Percentiles rank a stretch among this genome's conserved stretches.
Evolutionary conservation across 2,329 filamentous ascomycete genomes (phyloP).

Genomic region (Nigrospora osmanthi): DNA sequence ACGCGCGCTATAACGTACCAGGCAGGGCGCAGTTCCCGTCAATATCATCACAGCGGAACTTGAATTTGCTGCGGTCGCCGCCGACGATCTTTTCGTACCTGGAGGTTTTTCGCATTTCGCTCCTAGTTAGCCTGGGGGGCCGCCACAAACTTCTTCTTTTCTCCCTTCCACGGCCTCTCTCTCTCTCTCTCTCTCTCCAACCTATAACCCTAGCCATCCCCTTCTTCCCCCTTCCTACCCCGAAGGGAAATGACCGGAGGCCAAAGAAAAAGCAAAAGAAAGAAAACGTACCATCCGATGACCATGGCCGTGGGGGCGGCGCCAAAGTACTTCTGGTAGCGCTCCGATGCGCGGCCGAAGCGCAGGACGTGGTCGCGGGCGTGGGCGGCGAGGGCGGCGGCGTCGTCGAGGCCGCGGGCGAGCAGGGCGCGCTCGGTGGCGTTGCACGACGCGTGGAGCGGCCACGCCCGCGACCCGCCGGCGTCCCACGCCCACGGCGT

Average conservation of each 20-base stretch:
- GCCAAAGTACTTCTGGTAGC: conserved; percentile 62
- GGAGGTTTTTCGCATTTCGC: not conserved
- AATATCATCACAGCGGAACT: conserved; percentile 63
- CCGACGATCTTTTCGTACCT: conserved; percentile 45
- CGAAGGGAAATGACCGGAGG: too few relatives aligned
- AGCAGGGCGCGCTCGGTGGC: conserved; percentile 50
- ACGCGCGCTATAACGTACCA: conserved; percentile 17
- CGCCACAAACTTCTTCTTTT: too few relatives aligned
- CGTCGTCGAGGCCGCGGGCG: conserved; percentile 47
- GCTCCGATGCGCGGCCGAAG: conserved; percentile 47
- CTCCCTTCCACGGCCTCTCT: too few relatives aligned
- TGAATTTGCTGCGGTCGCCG: conserved; percentile 45
- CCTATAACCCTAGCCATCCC: not conserved
- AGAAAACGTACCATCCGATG: conserved; percentile 44
- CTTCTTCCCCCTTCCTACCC: too few relatives aligned
- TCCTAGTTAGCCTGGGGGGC: too few relatives aligned
- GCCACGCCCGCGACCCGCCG: conserved; percentile 19
- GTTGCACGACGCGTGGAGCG: conserved; percentile 61
- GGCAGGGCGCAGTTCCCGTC: conserved; percentile 55
- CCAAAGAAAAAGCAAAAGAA: too few relatives aligned
- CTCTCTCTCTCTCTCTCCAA: too few relatives aligned
- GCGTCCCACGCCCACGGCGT: conserved; percentile 8
- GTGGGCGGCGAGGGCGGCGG: conserved; percentile 48
- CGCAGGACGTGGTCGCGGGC: conserved; percentile 55
- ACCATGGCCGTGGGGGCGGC: conserved; percentile 47